Evolutionary conservation across 352 stramenopile genomes (phyloP), one percentile per base, ranked within the genome.

Genomic region (Phytophthora pinifolia): DNA sequence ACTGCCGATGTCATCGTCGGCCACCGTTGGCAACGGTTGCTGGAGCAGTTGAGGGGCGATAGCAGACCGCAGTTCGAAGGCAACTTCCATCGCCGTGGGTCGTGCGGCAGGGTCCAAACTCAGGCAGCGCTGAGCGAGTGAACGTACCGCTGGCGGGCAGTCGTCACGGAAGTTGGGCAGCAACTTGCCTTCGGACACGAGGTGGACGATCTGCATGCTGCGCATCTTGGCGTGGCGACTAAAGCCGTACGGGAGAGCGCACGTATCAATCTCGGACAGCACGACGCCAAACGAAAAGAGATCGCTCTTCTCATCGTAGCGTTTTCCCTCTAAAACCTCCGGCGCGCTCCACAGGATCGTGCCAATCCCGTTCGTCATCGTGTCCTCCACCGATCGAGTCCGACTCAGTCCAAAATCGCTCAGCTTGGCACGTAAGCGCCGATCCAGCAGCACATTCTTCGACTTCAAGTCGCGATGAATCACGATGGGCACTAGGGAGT

Each of bases 131-230:
- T 79, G 64, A 0, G 80, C 83, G 10, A 93, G 49, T 14, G 71
- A 65, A 6, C 83, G 65, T 46, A 93, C 65, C 29, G 68, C 62
- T 1, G 69, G 20, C 0, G 80, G 80, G 44, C 76, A 88, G 20
- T 85, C 73, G 10, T 89, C 78, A 2, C 77, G 75, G 52, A 91
- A 93, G 9, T 66, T 88, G 27, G 80, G 80, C 22, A 89, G 58
- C 50, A 93, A 49, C 60, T 90, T 86, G 13, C 83, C 83, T 25
- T 91, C 77, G 1, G 82, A 79, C 25, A 92, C 80, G 18, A 88
- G 66, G 33, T 92, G 82, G n/a, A 92, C 79, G 43, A 92, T 87
- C 62, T 91, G 81, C 76, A 89, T 87, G 46, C 72, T 84, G 64
- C 80, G 80, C 77, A 89, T 87, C 60, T 87, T 87, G 45, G 76